Conservation (phyloP, 2,329 filamentous ascomycete genomes). For the Ceratocystiopsis sp. region DNA sequence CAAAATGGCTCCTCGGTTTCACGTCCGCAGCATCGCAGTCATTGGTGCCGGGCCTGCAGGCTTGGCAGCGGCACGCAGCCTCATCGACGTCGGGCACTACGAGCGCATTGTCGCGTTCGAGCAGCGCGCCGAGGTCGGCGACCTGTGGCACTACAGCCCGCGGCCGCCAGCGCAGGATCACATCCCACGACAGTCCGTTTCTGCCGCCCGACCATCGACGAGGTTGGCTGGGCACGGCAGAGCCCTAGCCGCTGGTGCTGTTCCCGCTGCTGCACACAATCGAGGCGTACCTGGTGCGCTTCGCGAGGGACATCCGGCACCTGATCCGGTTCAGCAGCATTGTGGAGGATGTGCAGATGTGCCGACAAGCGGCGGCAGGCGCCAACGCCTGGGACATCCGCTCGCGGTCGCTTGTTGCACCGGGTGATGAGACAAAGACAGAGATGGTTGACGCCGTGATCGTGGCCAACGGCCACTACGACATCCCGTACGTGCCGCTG, state of each 20-base stretch:
- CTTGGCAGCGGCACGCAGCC: conserved; percentile 63
- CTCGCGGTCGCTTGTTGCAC: conserved; percentile 17
- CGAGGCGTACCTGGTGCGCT: conserved; percentile 54
- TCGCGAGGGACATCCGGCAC: conserved; percentile 48
- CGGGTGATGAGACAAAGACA: conserved; percentile 11
- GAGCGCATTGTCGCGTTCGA: conserved; percentile 62
- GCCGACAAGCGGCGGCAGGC: conserved; percentile 13
- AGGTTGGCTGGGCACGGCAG: conserved; percentile 18
- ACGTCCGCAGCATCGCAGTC: conserved; percentile 50
- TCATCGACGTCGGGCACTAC: conserved; percentile 52
- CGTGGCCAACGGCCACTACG: conserved; percentile 60
- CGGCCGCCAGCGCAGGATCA: conserved; percentile 27
- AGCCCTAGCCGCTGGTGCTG: conserved; percentile 27
- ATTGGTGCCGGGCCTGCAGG: conserved; percentile 74
- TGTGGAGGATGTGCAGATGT: conserved; percentile 40
- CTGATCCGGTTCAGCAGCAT: conserved; percentile 55
- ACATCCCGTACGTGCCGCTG: conserved; percentile 47
- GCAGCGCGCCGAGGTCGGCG: conserved; percentile 59
- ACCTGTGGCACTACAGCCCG: conserved; percentile 69
- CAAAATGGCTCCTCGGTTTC: conserved; percentile 20
- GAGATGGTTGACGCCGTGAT: conserved; percentile 57
- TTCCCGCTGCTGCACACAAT: conserved; percentile 61
- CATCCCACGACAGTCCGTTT: conserved; percentile 49
- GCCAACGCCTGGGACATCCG: conserved; percentile 43
- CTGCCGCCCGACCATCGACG: conserved; percentile 48